Conservation (phyloP, 169 alveolate species). For the Cryptosporidium bovis region DNA sequence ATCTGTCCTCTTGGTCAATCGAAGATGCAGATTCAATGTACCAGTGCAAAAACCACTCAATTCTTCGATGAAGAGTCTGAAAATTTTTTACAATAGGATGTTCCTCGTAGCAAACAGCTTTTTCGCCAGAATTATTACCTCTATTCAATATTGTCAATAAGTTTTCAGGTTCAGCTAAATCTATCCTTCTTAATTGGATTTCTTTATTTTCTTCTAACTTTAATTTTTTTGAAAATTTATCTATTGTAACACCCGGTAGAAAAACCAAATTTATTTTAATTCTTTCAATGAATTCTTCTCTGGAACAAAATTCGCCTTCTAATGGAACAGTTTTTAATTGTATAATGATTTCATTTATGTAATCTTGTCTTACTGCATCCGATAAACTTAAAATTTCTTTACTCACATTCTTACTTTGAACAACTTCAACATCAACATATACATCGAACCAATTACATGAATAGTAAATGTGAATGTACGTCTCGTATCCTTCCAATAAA, state of each 20-base stretch:
- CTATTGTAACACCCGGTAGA: constrained; percentile 13
- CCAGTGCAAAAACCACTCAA: constrained; percentile 77
- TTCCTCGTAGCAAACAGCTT: too few species aligned
- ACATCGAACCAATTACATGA: constrained; percentile 71
- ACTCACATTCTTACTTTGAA: background rate
- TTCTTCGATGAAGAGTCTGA: constrained; percentile 70
- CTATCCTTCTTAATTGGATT: background rate
- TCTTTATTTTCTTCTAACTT: background rate
- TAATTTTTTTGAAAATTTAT: background rate
- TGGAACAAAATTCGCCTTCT: constrained; percentile 42
- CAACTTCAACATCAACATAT: constrained; percentile 36
- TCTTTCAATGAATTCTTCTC: constrained; percentile 42
- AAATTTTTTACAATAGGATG: constrained; percentile 59
- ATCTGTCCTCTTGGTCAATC: constrained; percentile 73
- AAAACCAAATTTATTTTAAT: constrained; percentile 12
- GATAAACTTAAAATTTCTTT: background rate
- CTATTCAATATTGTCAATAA: background rate
- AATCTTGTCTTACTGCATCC: constrained; percentile 7
- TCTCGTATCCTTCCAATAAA: constrained; percentile 31
- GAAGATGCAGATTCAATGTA: constrained; percentile 75
- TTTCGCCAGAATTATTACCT: background rate
- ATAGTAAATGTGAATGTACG: constrained; percentile 41
- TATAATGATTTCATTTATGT: constrained; percentile 9
- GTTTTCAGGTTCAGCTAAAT: constrained; percentile 20
- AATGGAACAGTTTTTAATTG: constrained; percentile 16